Conservation (phyloP, 2,329 filamentous ascomycete species). For the Nigrospora osmanthi region DNA sequence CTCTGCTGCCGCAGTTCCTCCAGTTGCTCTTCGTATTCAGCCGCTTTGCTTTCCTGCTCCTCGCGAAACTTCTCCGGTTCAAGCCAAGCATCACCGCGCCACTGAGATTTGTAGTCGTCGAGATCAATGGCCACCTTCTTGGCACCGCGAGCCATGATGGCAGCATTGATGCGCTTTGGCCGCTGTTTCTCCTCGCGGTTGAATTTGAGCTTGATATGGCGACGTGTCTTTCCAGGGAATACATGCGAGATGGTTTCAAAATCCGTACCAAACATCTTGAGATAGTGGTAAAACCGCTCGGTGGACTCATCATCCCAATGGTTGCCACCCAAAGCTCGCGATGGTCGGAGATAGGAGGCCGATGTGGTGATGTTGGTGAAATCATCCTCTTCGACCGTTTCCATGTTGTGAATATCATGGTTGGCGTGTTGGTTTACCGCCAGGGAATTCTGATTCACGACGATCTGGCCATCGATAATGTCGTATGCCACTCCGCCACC, state of each 20-base stretch:
- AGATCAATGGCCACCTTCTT: constrained; percentile 51
- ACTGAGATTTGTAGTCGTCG: constrained; percentile 47
- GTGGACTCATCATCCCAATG: constrained; percentile 67
- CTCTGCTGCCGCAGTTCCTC: constrained; percentile 35
- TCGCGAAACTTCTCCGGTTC: constrained; percentile 48
- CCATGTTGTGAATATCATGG: constrained; percentile 38
- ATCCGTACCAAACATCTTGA: constrained; percentile 74
- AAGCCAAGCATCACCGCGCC: constrained; percentile 34
- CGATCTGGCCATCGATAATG: constrained; percentile 64
- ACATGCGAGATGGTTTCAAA: constrained; percentile 73
- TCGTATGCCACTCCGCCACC: constrained; percentile 29
- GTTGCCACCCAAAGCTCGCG: constrained; percentile 53
- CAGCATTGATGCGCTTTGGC: constrained; percentile 54
- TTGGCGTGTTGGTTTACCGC: constrained; percentile 61
- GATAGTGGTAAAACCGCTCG: constrained; percentile 66
- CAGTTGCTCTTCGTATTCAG: constrained; percentile 36
- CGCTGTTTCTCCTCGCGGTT: constrained; percentile 67
- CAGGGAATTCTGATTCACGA: constrained; percentile 61
- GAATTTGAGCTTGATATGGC: constrained; percentile 76
- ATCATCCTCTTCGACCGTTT: constrained; percentile 69
- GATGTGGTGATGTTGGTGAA: constrained; percentile 66
- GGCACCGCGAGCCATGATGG: constrained; percentile 47
- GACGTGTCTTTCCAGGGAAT: constrained; percentile 64
- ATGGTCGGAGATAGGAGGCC: constrained; percentile 54
- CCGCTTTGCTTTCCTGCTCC: constrained; percentile 35